These are phyloP conservation scores for Gnomoniopsis sp. DNA, from an alignment of 2,329 filamentous ascomycete species.

Conservation along the genomic window DNA sequence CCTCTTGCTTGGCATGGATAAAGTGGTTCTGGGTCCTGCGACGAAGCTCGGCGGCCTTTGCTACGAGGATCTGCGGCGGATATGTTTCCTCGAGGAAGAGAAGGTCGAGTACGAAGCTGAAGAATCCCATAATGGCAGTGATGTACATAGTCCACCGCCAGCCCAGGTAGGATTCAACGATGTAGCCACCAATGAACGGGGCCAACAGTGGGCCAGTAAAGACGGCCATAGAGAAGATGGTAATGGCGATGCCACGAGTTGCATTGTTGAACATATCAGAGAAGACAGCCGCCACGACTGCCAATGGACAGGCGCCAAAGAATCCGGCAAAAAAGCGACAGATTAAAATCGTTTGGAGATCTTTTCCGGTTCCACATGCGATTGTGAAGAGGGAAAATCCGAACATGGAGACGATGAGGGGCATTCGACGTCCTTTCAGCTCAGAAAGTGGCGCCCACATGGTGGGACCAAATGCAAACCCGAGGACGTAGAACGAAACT, in stretches of 20 bases:
- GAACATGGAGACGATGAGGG: constrained; percentile 59
- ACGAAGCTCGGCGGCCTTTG: constrained; percentile 59
- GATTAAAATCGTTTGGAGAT: constrained; percentile 66
- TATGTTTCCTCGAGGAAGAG: constrained; percentile 68
- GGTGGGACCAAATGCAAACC: constrained; percentile 68
- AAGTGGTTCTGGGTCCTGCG: constrained; percentile 66
- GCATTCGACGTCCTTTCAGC: constrained; percentile 62
- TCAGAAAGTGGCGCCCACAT: constrained; percentile 74
- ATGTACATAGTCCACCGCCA: constrained; percentile 75
- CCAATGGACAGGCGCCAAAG: constrained; percentile 65
- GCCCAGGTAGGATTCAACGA: constrained; percentile 57
- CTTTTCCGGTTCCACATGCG: constrained; percentile 61
- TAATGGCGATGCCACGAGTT: constrained; percentile 56
- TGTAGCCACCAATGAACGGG: constrained; percentile 68
- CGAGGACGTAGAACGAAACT: constrained; percentile 67
- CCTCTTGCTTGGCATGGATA: constrained; percentile 69
- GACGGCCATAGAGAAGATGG: constrained; percentile 58
- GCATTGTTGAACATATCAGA: constrained; percentile 68
- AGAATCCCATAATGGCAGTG: constrained; percentile 58
- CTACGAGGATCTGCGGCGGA: constrained; percentile 61
- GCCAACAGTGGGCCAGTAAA: constrained; percentile 66
- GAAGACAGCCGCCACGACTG: constrained; percentile 69
- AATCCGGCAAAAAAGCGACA: constrained; percentile 73
- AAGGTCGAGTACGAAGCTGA: constrained; percentile 56
- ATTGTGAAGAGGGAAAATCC: constrained; percentile 69